A percentile compares a stretch with the other conserved stretches of the same genome.
Conservation (phyloP, 1,284 basidiomycete species). For the Sparassis latifolia region DNA sequence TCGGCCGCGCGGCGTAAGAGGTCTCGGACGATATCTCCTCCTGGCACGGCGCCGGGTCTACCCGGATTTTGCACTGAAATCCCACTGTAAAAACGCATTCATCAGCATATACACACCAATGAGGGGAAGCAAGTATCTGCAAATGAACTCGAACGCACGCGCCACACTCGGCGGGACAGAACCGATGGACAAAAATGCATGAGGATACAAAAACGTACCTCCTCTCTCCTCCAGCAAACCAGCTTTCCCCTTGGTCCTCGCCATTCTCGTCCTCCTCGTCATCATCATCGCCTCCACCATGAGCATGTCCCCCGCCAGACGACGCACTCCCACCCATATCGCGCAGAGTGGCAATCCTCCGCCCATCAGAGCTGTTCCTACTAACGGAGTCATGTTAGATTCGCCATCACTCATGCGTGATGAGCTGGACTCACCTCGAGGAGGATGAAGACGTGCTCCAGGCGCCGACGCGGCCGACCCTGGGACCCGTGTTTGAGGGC, state of each 20-base stretch:
- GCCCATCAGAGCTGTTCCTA: constrained; percentile 12
- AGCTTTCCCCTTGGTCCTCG: constrained; percentile 46
- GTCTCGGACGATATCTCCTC: constrained; percentile 70
- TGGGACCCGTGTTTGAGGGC: constrained; percentile 24
- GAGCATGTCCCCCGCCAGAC: constrained; percentile 9
- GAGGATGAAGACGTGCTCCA: constrained; percentile 12
- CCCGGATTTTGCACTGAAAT: constrained; percentile 87
- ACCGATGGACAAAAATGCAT: too few species aligned
- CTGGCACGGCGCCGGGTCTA: constrained; percentile 39
- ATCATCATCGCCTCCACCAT: constrained; percentile 24
- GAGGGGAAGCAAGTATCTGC: too few species aligned
- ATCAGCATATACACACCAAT: too few species aligned
- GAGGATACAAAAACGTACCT: constrained; percentile 42
- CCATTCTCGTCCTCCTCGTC: constrained; percentile 45
- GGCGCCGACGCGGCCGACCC: constrained; percentile 23
- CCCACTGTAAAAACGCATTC: constrained; percentile 48
- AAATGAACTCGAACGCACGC: too few species aligned
- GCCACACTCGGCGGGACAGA: too few species aligned
- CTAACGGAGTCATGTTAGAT: background rate
- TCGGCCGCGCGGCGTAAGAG: constrained; percentile 79
- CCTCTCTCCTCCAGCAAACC: constrained; percentile 84
- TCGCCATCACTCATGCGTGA: background rate
- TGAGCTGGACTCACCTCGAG: constrained; percentile 11
- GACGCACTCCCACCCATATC: constrained; percentile 14
- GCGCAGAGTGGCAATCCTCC: constrained; percentile 18